Base-by-base conservation (phyloP, 192 early-diverging fungal species). In the Coemansia furcata region DNA sequence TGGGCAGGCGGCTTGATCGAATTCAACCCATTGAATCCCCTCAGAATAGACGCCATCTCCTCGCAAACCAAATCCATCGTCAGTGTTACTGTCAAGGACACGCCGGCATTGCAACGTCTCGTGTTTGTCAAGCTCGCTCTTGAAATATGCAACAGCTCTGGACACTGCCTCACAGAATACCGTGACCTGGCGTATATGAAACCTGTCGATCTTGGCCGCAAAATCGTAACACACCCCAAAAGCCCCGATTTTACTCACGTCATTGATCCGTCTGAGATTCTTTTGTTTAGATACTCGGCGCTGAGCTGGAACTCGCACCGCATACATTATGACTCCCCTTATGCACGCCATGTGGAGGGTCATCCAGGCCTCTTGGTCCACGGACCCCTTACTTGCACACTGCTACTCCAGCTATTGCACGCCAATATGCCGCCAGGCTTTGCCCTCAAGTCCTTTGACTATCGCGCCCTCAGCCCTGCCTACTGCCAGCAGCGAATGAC, bases 261-360 rank as follows among this genome's bases (percentile, higher is more conserved):
- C 0, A 59, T 93, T 44, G 73, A 63, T 5, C 92, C 93, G 17
- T 87, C 86, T 10, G 76, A 89, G 33, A 87, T 94, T 36, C 85
- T 87, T 19, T 73, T 94, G 35, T 97, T 97, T 75, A 79, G 93
- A 35, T 97, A 92, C 76, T 95, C 94, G 29, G 93, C 95, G 30
- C 64, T 95, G 75, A 92, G 91, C 4, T 97, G 93, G 84, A 97
- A 97, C 73, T 87, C 87, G 52, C 94, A 97, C 73, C 85, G 86
- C 32, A 94, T 97, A 52, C 95, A 97, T 68, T 97, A 92, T 77
- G 92, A 97, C 67, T 77, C 85, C 17, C 60, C 69, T 9, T 94
- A 94, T 63, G 86, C 91, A 14, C 85, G 81, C 40, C 71, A 86
- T 10, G 69, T 85, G 6, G 93, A 95, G 68, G 77, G 83, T 33